Base-by-base conservation (phyloP, 106 monocot genomes). In the Vanilla planifolia region DNA sequence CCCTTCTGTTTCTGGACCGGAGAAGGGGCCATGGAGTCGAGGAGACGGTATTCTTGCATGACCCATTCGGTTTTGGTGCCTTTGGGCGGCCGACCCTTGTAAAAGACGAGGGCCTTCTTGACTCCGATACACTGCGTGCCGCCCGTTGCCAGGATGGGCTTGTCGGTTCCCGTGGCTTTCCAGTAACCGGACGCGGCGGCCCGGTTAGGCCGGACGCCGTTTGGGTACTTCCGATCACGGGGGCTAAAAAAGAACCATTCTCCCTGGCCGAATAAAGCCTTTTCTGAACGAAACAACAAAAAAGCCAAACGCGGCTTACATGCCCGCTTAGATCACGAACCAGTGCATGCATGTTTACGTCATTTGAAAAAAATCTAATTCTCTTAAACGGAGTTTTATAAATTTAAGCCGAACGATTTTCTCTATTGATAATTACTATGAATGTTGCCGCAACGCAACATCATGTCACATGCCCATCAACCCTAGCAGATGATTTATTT, bases 21-120 rank as follows among this genome's bases (percentile, higher is more conserved):
- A 27, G 60, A n/a, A n/a, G 60, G 42, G 5, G 60, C 25, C 60
- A 41, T 61, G 26, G 39, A 39, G 27, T 61, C 60, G 4, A 64
- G 28, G 13, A 84, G 72, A 2, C 79, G 75, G 48, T 84, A 84
- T 28, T 84, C 84, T 33, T 79, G 78, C 84, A 84, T 84, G 61
- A 84, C 75, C 84, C 84, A 84, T 13, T 84, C 75, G 0, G 84
- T 84, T 58, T 75, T 75, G 48, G 34, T 42, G 20, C 75, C 75
- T 36, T 63, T 75, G 0, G 75, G 75, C 6, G 75, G 67, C 19
- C 59, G 44, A 2, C 75, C 75, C 15, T 68, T 27, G 41, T 75
- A 69, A 57, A 75, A 75, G 33, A 68, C 69, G 25, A 75, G 75
- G 20, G 53, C 53, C 26, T 62, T 79, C 73, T 79, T 79, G n/a